Base-by-base conservation (phyloP, 768 basidiomycete species). In the Coprinellus aureogranulatus region DNA sequence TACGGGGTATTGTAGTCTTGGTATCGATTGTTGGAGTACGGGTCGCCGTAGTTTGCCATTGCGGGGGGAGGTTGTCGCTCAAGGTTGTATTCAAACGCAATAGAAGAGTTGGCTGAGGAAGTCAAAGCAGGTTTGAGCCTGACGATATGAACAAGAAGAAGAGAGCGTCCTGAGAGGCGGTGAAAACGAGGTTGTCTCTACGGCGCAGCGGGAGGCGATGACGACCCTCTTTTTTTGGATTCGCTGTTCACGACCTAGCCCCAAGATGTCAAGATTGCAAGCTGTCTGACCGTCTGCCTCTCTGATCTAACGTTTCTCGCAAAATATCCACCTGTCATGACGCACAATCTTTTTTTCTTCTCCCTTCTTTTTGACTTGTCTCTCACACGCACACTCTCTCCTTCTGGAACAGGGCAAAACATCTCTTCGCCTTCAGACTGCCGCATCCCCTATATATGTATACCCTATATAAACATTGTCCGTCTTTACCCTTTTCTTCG, bases 71-170 rank as follows among this genome's bases (percentile, higher is more conserved):
- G n/a, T n/a, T n/a, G n/a, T n/a, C n/a, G n/a, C n/a, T n/a, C n/a
- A n/a, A n/a, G n/a, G n/a, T n/a, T n/a, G n/a, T n/a, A 99, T 74
- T 93, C 92, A 55, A 98, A 92, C 76, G 98, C 98, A 81, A 92
- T 98, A 90, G 94, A 96, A 74, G 94, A 98, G 77, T 98, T 99
- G 96, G 93, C n/a, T n/a, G n/a, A n/a, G n/a, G n/a, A n/a, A n/a
- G n/a, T n/a, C n/a, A n/a, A n/a, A n/a, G n/a, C n/a, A n/a, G n/a
- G n/a, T n/a, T n/a, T n/a, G n/a, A n/a, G n/a, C n/a, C n/a, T n/a
- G n/a, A n/a, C n/a, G n/a, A n/a, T n/a, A n/a, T n/a, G n/a, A n/a
- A n/a, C n/a, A n/a, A n/a, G n/a, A n/a, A n/a, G n/a, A n/a, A n/a
- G n/a, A n/a, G n/a, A n/a, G n/a, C n/a, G n/a, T n/a, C n/a, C n/a